phyloP scores from a whole-genome alignment of 371 early-diverging fungal species.

The Rhizopus delemar region DNA sequence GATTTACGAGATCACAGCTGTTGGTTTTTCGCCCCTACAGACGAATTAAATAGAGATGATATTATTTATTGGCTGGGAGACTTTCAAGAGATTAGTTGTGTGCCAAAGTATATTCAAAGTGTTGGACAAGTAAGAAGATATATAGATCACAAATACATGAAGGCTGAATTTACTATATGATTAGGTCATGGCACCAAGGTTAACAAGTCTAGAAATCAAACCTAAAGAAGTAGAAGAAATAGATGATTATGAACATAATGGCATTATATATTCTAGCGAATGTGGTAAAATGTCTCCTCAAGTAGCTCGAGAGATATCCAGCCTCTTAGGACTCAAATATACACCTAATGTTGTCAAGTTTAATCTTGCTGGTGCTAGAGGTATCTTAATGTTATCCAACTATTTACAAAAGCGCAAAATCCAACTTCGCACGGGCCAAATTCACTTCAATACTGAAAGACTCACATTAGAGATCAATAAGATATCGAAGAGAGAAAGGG shows the following conservation, averaged over 20 bases:
- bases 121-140: conserved; percentile 58
- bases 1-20: conserved; percentile 68
- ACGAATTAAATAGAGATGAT: conserved; percentile 33
- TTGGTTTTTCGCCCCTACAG: conserved; percentile 65
- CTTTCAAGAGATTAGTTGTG: conserved; percentile 57
- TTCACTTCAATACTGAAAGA: conserved; percentile 59
- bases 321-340: conserved; percentile 30
- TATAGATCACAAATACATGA: not conserved
- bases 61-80: conserved; percentile 72
- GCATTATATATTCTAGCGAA: conserved; percentile 68
- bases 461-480: conserved; percentile 56
- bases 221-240: conserved; percentile 40
- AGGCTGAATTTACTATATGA: too few relatives aligned
- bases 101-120: conserved; percentile 63
- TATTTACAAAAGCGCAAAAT: conserved; percentile 30
- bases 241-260: conserved; percentile 54
- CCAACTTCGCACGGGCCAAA: conserved; percentile 62
- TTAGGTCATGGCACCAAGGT: conserved; percentile 6
- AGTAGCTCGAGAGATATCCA: conserved; percentile 46
- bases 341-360: conserved; percentile 76
- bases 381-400: conserved; percentile 50
- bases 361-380: conserved; percentile 76
- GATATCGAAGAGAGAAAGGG: conserved; percentile 39
- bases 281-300: conserved; percentile 64
- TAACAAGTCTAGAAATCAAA: conserved; percentile 8